A percentile compares a stretch with the other conserved stretches of the same genome.
phyloP scores from a whole-genome alignment of 106 monocot species.

The Gastrodia elata region DNA sequence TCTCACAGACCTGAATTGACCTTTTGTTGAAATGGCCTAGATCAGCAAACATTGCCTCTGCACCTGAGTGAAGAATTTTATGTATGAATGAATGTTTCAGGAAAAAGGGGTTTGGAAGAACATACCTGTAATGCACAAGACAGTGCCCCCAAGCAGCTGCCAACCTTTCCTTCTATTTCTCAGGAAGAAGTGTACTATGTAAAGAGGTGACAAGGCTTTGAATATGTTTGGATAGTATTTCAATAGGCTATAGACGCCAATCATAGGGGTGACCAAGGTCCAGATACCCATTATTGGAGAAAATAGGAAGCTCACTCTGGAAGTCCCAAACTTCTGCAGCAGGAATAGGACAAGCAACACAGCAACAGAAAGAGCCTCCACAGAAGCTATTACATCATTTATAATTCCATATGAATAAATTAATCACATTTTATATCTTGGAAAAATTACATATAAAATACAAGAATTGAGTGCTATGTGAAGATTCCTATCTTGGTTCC shows the following conservation, averaged over 20 bases:
- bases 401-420: no score
- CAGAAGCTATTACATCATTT: slow-evolving; percentile 30
- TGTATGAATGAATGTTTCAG: not conserved
- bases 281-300: slow-evolving; percentile 82
- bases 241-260: slow-evolving; percentile 59
- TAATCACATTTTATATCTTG: no score
- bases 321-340: slow-evolving; percentile 65
- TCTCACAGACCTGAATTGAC: slow-evolving; percentile 56
- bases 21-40: slow-evolving; percentile 85
- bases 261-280: slow-evolving; percentile 60
- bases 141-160: slow-evolving; percentile 65
- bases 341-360: slow-evolving; percentile 57
- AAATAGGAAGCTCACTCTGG: slow-evolving; percentile 70
- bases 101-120: not conserved
- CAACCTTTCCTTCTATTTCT: slow-evolving; percentile 49
- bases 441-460: no score
- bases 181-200: slow-evolving; percentile 54
- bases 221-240: slow-evolving; percentile 60
- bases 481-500: no score
- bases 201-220: slow-evolving; percentile 66
- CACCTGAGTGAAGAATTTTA: slow-evolving; percentile 25
- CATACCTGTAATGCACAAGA: slow-evolving; percentile 79
- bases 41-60: slow-evolving; percentile 92
- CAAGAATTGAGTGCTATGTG: no score
- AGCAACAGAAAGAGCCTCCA: slow-evolving; percentile 47